phyloP scores from a whole-genome alignment of 2,329 filamentous ascomycete genomes.

The Aureobasidium sp. region DNA sequence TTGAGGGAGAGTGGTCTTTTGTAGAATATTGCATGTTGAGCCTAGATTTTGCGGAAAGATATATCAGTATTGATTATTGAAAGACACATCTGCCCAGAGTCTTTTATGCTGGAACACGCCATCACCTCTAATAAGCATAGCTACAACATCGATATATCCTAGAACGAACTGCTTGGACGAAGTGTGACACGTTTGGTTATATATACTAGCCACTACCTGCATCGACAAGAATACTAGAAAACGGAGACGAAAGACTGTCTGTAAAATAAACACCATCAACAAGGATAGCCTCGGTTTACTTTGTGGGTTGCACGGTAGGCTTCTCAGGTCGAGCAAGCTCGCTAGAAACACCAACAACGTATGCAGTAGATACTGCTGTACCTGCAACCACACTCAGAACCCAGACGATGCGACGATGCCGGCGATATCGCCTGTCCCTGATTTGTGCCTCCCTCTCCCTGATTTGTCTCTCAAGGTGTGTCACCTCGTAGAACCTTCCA shows the following conservation, averaged over 20 bases:
- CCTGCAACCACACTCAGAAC: conserved; percentile 49
- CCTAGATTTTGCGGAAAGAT: not conserved
- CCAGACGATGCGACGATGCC: conserved; percentile 27
- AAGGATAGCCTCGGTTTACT: not conserved
- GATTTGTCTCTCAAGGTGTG: conserved; percentile 21
- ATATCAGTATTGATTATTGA: too few relatives aligned
- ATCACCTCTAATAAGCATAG: not conserved
- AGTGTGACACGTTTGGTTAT: not conserved
- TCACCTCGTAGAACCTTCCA: not conserved
- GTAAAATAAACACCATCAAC: not conserved
- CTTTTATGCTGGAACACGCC: not conserved
- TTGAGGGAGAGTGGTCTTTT: conserved; percentile 7
- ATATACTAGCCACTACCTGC: not conserved
- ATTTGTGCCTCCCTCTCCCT: conserved; percentile 24
- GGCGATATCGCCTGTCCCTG: conserved; percentile 33
- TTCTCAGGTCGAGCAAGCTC: conserved; percentile 32
- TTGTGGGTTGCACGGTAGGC: not conserved
- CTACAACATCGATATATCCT: not conserved
- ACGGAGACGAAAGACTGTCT: not conserved
- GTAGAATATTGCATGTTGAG: not conserved
- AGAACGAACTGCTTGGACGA: not conserved
- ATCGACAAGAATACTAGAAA: not conserved
- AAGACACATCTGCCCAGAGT: not conserved
- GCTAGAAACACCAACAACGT: conserved; percentile 51
- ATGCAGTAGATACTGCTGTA: conserved; percentile 48